Evolutionary conservation across 345 rosid genomes (phyloP), one percentile per base, ranked within the genome.

Genomic region (Brassica cretica): DNA sequence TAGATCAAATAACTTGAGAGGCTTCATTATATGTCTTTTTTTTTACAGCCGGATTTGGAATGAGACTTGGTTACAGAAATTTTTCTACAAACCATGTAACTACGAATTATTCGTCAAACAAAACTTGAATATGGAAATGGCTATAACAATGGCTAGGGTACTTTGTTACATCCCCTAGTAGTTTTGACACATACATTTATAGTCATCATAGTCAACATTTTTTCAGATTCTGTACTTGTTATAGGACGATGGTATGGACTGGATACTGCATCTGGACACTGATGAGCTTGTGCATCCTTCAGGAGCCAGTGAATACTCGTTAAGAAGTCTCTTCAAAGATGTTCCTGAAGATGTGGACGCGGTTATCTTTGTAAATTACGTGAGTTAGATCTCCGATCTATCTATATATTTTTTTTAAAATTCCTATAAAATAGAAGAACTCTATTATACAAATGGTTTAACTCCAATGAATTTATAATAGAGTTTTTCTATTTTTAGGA

Each of bases 91-190:
- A 84, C 99, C 98, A 3, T 95, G 98, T 85, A 95, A 93, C 74
- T 84, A 93, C 61, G 99, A 95, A 79, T 84, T 95, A 78, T 93
- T 95, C 73, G 99, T 95, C 74, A 95, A 95, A 85, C 99, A 95
- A 82, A 86, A 84, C 71, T 89, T 95, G 78, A 90, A 95, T 79
- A 95, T 95, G 99, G 99, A 95, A 86, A 95, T 90, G 97, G 96
- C 94, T 64, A 89, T 95, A 75, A 87, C 85, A 82, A 88, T 88
- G 93, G 98, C 97, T 72, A 89, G 92, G 98, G 99, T 95, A 91
- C 71, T 85, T 15, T 75, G 72, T 73, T 80, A 68, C 56, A 39
- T 66, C 72, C 8, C 51, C n/a, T 9, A 9, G 4, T 0, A 64
- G 53, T 61, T 66, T 61, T 68, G 66, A 44, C 37, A 35, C 41